Evolutionary conservation across 495 filamentous ascomycete species (phyloP).

Genomic region (Friedmanniomyces endolithicus): DNA sequence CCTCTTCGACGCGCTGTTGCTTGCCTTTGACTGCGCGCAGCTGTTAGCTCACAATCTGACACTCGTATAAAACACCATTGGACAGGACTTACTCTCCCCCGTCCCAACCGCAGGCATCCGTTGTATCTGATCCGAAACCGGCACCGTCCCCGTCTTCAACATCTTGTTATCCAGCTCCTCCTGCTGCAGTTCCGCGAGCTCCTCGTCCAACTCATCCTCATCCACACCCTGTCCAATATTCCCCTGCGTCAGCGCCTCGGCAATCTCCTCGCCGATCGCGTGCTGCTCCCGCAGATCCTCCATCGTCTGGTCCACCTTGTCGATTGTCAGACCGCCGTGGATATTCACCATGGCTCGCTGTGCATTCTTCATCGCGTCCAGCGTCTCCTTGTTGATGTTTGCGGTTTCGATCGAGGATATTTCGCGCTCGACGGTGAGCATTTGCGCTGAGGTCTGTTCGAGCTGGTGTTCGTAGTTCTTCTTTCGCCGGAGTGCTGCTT

Average conservation of each 20-base stretch:
- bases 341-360: constrained; percentile 82
- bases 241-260: constrained; percentile 62
- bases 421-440: constrained; percentile 84
- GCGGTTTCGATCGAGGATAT: constrained; percentile 95
- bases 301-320: constrained; percentile 93
- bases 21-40: constrained; percentile 40
- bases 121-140: constrained; percentile 56
- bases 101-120: constrained; percentile 59
- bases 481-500: constrained; percentile 85
- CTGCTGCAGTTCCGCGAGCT: constrained; percentile 73
- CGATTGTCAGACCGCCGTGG: constrained; percentile 76
- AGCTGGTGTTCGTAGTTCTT: constrained; percentile 84
- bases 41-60: constrained; percentile 5
- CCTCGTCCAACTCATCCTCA: constrained; percentile 71
- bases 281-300: constrained; percentile 88
- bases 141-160: constrained; percentile 72
- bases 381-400: constrained; percentile 95
- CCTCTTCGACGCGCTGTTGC: constrained; percentile 44
- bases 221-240: constrained; percentile 62
- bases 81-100: constrained; percentile 53
- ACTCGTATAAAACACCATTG: neutral
- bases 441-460: constrained; percentile 78
- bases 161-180: constrained; percentile 81
- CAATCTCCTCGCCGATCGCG: constrained; percentile 83
- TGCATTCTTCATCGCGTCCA: constrained; percentile 85